A percentile compares a stretch with the other conserved stretches of the same genome.
Evolutionary conservation across 2,329 filamentous ascomycete genomes (phyloP).

Genomic region (Phaeosphaeriaceae sp.): DNA sequence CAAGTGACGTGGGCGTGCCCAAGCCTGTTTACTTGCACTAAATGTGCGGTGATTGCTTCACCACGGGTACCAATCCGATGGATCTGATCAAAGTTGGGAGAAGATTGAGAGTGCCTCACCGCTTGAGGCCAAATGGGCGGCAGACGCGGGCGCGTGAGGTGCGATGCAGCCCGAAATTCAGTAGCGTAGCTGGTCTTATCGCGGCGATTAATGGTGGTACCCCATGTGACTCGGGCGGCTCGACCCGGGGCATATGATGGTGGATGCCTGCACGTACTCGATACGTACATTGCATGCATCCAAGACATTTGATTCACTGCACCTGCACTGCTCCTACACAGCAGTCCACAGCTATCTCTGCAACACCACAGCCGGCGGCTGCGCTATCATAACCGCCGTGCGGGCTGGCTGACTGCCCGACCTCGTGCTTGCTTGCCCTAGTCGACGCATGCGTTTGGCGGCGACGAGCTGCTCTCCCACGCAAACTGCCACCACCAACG

Average conservation of each 20-base stretch:
- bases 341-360: not conserved
- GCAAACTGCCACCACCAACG: conserved; percentile 1
- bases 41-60: not conserved
- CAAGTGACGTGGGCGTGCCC: conserved; percentile 22
- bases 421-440: conserved; percentile 27
- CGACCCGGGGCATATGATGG: conserved; percentile 20
- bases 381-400: not conserved
- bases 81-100: not conserved
- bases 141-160: conserved; percentile 3
- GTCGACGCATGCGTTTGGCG: conserved; percentile 19
- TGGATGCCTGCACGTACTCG: conserved; percentile 12
- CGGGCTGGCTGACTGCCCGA: conserved; percentile 12
- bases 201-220: conserved; percentile 10
- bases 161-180: conserved; percentile 16
- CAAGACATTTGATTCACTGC: conserved; percentile 3
- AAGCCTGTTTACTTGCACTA: not conserved
- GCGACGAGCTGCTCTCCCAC: not conserved
- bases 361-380: not conserved
- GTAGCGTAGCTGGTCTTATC: conserved; percentile 16
- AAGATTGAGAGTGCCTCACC: not conserved
- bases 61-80: not conserved
- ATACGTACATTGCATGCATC: conserved; percentile 5
- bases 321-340: not conserved
- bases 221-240: conserved; percentile 21
- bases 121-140: not conserved